Conservation (phyloP, 331 rosid genomes). For the Pyrus hybrid region DNA sequence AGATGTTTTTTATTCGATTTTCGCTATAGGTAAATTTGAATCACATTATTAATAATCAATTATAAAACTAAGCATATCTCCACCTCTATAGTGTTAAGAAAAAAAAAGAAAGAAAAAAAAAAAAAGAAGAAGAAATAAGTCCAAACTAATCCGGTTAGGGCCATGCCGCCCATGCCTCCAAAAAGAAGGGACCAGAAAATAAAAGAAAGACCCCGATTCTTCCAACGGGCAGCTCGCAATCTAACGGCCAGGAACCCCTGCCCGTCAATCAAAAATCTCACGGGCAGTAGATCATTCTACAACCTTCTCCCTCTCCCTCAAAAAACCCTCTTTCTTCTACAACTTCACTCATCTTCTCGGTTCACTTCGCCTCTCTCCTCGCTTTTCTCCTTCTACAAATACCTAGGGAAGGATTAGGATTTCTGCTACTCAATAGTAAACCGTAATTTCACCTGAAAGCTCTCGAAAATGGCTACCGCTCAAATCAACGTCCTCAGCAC, state of each 20-base stretch:
- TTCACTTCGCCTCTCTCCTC: not conserved
- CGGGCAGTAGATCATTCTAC: not conserved
- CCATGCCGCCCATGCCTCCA: not conserved
- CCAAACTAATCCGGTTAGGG: not conserved
- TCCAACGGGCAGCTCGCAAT: not conserved
- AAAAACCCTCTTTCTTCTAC: not conserved
- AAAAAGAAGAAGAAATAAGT: not conserved
- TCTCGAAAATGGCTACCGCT: not conserved
- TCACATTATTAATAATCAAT: too few relatives aligned
- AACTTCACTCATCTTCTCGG: not conserved
- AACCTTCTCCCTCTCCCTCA: not conserved
- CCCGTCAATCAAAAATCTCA: not conserved
- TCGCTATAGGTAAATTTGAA: too few relatives aligned
- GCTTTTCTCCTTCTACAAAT: not conserved
- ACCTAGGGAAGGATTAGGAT: not conserved
- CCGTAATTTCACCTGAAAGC: not conserved
- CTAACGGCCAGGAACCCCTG: not conserved
- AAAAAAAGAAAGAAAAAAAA: too few relatives aligned
- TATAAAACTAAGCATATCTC: too few relatives aligned
- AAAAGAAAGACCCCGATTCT: not conserved
- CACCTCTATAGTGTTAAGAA: too few relatives aligned
- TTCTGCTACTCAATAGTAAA: not conserved
- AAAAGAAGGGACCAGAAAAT: not conserved
- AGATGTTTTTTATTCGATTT: accelerated
- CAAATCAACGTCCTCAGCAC: constrained; percentile 6